Percentiles rank a stretch among this genome's conserved stretches.
phyloP scores from a whole-genome alignment of 768 basidiomycete genomes.

The Goffeauzyma gilvescens region DNA sequence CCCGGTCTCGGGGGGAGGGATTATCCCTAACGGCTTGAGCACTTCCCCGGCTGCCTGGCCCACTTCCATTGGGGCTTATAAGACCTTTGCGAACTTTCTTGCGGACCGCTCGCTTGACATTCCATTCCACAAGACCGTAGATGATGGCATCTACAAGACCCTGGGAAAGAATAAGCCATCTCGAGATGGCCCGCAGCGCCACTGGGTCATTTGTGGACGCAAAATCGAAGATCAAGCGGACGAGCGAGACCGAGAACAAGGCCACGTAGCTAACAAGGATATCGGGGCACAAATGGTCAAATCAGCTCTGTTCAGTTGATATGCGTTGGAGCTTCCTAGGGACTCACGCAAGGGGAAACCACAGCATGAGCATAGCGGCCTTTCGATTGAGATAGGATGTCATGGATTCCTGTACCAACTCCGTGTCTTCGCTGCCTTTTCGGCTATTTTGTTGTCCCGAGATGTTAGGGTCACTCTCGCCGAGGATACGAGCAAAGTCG shows the following conservation, averaged over 20 bases:
- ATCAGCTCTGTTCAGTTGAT: not conserved
- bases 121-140: constrained; percentile 32
- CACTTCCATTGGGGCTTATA: constrained; percentile 11
- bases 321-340: not conserved
- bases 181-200: constrained; percentile 23
- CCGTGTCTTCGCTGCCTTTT: constrained; percentile 13
- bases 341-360: constrained; percentile 30
- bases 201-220: constrained; percentile 14
- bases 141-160: constrained; percentile 31
- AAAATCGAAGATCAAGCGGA: constrained; percentile 31
- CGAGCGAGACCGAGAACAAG: constrained; percentile 31
- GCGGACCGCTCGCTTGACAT: constrained; percentile 27
- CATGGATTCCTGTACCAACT: constrained; percentile 29
- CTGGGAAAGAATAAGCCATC: constrained; percentile 32
- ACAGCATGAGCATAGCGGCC: constrained; percentile 31
- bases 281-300: no score
- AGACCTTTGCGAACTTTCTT: constrained; percentile 23
- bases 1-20: no score
- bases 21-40: not conserved
- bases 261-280: constrained; percentile 19
- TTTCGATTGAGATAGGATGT: constrained; percentile 31
- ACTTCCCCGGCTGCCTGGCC: not conserved
- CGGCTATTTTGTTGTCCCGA: constrained; percentile 3
- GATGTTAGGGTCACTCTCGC: constrained; percentile 15
- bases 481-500: constrained; percentile 14